These are phyloP conservation scores for Paragyromitra xinjiangensis DNA, from an alignment of 495 filamentous ascomycete species.

Conservation along the genomic window DNA sequence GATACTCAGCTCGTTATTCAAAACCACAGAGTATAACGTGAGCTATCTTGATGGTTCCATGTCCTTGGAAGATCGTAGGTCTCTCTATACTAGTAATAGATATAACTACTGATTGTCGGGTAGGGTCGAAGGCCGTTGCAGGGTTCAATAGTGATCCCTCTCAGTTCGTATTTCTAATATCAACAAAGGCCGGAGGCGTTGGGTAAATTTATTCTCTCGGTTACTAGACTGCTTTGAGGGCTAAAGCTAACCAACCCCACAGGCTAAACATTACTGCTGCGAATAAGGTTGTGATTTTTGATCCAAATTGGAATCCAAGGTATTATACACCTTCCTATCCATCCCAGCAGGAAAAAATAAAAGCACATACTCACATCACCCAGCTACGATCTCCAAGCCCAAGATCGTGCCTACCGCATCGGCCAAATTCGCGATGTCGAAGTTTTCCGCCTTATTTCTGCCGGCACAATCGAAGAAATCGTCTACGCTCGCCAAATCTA, in stretches of 20 bases:
- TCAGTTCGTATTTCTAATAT: constrained; percentile 96
- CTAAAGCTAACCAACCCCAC: constrained; percentile 39
- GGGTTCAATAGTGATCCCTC: constrained; percentile 89
- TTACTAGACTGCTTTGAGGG: background rate
- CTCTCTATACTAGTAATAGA: background rate
- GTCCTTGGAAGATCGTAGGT: constrained; percentile 81
- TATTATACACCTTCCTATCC: constrained; percentile 32
- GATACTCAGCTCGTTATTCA: constrained; percentile 87
- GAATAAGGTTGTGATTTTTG: constrained; percentile 97
- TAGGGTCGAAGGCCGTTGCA: constrained; percentile 71
- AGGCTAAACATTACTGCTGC: constrained; percentile 96
- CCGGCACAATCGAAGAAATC: constrained; percentile 95
- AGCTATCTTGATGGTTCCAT: constrained; percentile 90
- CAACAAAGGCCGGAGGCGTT: constrained; percentile 87
- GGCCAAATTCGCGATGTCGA: constrained; percentile 93
- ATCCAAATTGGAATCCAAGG: constrained; percentile 97
- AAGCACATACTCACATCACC: background rate
- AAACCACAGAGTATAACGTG: constrained; percentile 88
- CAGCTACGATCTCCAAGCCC: constrained; percentile 86
- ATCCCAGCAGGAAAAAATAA: background rate
- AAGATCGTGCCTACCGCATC: constrained; percentile 96
- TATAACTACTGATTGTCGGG: background rate
- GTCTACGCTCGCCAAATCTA: constrained; percentile 98
- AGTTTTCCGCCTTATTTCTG: constrained; percentile 91
- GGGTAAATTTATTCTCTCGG: constrained; percentile 14